Conservation (phyloP, 768 basidiomycete genomes). For the Pholiota microspora region DNA sequence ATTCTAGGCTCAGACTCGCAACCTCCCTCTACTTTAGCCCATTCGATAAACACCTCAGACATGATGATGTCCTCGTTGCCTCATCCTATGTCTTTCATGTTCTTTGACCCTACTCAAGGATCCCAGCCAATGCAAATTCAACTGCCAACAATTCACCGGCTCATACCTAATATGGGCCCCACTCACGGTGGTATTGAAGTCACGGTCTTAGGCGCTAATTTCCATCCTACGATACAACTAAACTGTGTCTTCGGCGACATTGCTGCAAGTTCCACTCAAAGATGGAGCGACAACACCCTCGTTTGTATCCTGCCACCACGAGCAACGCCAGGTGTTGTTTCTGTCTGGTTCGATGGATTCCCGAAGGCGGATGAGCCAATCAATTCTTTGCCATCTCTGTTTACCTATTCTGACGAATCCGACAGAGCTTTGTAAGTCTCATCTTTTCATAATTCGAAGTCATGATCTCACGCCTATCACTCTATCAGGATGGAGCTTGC, state of each 20-base stretch:
- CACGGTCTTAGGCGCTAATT: conserved; percentile 89
- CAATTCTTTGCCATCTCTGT: conserved; percentile 56
- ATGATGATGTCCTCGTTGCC: conserved; percentile 23
- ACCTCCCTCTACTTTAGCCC: conserved; percentile 13
- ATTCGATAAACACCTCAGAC: conserved; percentile 14
- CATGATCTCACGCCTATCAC: too few species aligned
- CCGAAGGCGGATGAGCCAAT: conserved; percentile 54
- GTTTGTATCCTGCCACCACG: conserved; percentile 90
- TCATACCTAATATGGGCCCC: conserved; percentile 83
- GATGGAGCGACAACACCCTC: conserved; percentile 91
- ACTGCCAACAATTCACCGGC: conserved; percentile 75
- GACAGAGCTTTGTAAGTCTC: conserved; percentile 80
- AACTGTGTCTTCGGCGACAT: conserved; percentile 86
- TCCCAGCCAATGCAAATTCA: conserved; percentile 47
- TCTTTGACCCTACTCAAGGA: conserved; percentile 53
- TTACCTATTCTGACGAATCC: conserved; percentile 89
- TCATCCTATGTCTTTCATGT: conserved; percentile 52
- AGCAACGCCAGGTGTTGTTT: conserved; percentile 77
- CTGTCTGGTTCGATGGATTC: conserved; percentile 85
- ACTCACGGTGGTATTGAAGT: conserved; percentile 94
- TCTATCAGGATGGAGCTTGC: conserved; percentile 86
- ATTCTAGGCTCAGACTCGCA: conserved; percentile 8
- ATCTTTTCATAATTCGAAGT: conserved; percentile 1
- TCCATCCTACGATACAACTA: conserved; percentile 69
- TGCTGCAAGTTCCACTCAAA: conserved; percentile 77